Evolutionary conservation across 2,329 filamentous ascomycete species (phyloP).

Genomic region (Fusarium citri): DNA sequence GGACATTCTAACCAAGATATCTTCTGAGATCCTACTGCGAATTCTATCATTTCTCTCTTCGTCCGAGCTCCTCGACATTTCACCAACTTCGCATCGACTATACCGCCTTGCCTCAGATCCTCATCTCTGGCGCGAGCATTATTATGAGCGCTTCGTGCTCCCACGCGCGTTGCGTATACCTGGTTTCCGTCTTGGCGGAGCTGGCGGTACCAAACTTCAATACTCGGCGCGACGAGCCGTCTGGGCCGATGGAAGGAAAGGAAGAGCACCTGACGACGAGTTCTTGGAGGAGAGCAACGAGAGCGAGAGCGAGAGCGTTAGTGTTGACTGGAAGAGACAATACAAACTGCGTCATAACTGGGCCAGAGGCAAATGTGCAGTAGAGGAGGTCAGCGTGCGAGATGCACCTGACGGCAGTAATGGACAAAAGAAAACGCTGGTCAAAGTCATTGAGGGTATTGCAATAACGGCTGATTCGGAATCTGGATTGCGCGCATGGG

Average conservation of each 20-base stretch:
- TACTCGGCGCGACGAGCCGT: conserved; percentile 58
- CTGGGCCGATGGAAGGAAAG: conserved; percentile 59
- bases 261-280: conserved; percentile 57
- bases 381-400: conserved; percentile 78
- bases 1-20: conserved; percentile 78
- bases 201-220: conserved; percentile 53
- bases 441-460: conserved; percentile 80
- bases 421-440: conserved; percentile 71
- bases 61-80: conserved; percentile 71
- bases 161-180: conserved; percentile 82
- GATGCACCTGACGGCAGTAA: conserved; percentile 49
- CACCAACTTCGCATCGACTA: conserved; percentile 80
- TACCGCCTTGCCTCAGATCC: conserved; percentile 79
- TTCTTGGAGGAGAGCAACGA: conserved; percentile 3
- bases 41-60: conserved; percentile 83
- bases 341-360: conserved; percentile 93
- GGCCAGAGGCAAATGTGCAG: conserved; percentile 82
- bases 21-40: conserved; percentile 88
- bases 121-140: conserved; percentile 90
- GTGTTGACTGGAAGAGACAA: conserved; percentile 86
- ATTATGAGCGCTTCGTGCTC: conserved; percentile 87
- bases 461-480: conserved; percentile 79
- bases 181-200: conserved; percentile 62
- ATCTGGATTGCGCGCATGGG: conserved; percentile 83
- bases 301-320: conserved; percentile 42